Evolutionary conservation across 768 basidiomycete genomes (phyloP), one percentile per base, ranked within the genome.

Genomic region (Candolleomyces aberdarensis): DNA sequence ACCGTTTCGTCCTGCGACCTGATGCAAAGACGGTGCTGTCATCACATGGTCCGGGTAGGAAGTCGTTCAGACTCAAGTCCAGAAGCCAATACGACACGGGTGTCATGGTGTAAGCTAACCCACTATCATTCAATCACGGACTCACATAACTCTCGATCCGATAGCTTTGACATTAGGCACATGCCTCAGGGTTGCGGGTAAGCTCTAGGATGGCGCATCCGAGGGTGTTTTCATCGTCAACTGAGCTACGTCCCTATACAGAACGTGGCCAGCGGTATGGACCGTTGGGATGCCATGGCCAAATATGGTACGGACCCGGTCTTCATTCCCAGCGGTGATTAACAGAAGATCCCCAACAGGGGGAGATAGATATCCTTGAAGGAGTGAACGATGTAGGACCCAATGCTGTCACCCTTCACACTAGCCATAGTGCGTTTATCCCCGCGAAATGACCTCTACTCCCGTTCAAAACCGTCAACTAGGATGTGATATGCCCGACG

Each of bases 111-210:
- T 83, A 65, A 46, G 80, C 74, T n/a, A 40, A 39, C 20, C 11
- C 1, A 61, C 26, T 49, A 41, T 44, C 22, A 41, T 41, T 40
- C 31, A 6, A 59, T 57, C 74, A 52, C 70, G 79, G 57, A 61
- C 78, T 17, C 14, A 19, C 47, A 19, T 14, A 10, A 8, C 10
- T 46, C 10, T 29, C 6, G 11, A 31, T n/a, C 32, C 56, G 39
- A 22, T 54, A 74, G 74, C 31, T 76, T 74, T 57, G 69, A 76
- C 47, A 62, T 79, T 47, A 68, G 75, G 14, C 84, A 85, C 65
- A 85, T 86, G 83, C 84, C 85, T 11, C 73, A 82, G 64, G 83
- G 84, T 15, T 83, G 82, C 65, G 78, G 75, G 80, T 82, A 62
- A 59, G 67, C 65, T 55, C 20, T 26, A 66, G 65, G 10, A 57